Conservation (phyloP, 306 rosid species). For the Rosa multiflora region DNA sequence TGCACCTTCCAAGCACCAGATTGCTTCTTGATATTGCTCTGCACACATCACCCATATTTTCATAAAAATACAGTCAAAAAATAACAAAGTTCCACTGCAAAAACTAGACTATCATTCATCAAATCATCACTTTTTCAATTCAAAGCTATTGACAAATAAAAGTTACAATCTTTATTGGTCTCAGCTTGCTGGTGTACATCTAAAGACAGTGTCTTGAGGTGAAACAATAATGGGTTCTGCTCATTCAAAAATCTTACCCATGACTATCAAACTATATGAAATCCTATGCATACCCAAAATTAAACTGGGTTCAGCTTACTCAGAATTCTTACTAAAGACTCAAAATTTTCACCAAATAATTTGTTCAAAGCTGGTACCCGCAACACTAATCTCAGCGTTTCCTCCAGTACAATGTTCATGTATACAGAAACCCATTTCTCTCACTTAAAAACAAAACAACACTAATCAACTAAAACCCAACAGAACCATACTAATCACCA, state of each 20-base stretch:
- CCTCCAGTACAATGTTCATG: not conserved
- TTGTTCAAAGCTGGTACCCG: not conserved
- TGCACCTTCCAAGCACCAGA: conserved; percentile 37
- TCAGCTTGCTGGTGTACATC: not conserved
- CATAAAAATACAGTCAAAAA: not conserved
- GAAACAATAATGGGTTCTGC: not conserved
- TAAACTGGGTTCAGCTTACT: not conserved
- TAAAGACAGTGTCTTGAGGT: not conserved
- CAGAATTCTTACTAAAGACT: not conserved
- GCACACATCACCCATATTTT: conserved; percentile 30
- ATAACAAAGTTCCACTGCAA: conserved; percentile 1
- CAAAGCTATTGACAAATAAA: not conserved
- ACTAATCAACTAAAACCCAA: not conserved
- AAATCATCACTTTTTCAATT: not conserved
- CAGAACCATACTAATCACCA: not conserved
- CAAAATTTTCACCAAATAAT: not conserved
- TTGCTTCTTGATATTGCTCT: conserved; percentile 54
- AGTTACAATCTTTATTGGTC: not conserved
- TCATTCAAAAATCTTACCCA: not conserved
- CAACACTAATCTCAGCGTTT: not conserved
- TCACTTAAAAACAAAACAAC: not conserved
- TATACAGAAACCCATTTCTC: not conserved
- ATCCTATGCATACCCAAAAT: not conserved
- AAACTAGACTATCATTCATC: not conserved
- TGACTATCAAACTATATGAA: not conserved